Evolutionary conservation across 345 rosid species (phyloP).

Genomic region (Triadica sebifera): DNA sequence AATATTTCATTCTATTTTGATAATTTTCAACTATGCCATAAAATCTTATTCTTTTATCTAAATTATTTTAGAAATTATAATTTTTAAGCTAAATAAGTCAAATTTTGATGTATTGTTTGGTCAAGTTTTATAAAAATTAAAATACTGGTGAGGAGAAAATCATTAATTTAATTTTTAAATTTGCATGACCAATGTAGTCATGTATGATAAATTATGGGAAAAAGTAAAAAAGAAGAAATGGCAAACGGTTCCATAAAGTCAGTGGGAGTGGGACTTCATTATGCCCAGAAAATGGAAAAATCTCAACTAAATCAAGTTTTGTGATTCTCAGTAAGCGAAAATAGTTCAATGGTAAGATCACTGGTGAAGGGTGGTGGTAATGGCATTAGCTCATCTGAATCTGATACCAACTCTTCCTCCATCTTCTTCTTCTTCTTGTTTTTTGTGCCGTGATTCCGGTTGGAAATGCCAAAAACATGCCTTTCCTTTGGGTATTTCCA

Average conservation of each 20-base stretch:
- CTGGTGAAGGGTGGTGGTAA: not conserved
- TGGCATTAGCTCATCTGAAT: slow-evolving; percentile 8
- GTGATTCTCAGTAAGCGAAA: not conserved
- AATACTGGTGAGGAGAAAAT: too few relatives aligned
- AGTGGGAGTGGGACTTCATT: not conserved
- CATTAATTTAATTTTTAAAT: too few relatives aligned
- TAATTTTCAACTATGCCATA: too few relatives aligned
- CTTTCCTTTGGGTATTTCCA: not conserved
- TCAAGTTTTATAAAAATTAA: too few relatives aligned
- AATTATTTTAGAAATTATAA: too few relatives aligned
- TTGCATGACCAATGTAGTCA: too few relatives aligned
- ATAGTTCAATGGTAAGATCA: not conserved
- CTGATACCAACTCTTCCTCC: not conserved
- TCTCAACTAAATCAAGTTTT: not conserved
- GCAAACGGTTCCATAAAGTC: not conserved
- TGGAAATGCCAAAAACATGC: not conserved
- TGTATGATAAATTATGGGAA: not conserved
- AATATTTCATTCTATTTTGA: too few relatives aligned
- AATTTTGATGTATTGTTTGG: too few relatives aligned
- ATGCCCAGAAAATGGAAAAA: too few relatives aligned
- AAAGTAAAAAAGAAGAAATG: not conserved
- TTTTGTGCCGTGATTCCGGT: not conserved
- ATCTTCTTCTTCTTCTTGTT: not conserved
- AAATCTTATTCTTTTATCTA: too few relatives aligned
- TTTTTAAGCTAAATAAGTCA: too few relatives aligned